Base-by-base conservation (phyloP, 106 monocot species). In the Dactylorhiza incarnata region DNA sequence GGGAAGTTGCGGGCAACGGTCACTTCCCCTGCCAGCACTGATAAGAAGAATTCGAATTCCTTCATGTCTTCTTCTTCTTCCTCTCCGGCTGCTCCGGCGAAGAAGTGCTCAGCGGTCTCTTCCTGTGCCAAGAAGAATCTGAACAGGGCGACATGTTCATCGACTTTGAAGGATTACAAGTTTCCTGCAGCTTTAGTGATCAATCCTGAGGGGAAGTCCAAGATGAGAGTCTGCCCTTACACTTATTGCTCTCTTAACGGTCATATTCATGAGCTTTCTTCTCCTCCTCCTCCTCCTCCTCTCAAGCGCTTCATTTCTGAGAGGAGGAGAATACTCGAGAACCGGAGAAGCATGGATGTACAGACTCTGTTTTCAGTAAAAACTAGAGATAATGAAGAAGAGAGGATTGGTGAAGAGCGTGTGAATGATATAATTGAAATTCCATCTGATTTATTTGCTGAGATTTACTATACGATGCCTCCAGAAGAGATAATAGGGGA, bases 101-200 rank as follows among this genome's bases (percentile, higher is more conserved):
- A 79, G 82, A 82, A 84, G 81, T 48, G 72, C 76, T 62, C 47
- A 6, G 78, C 20, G 3, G 24, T 73, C 5, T 51, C 37, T 76
- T 62, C 53, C 5, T 54, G n/a, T 71, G 75, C 56, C 14, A 48
- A 45, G 68, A 69, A 47, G 16, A 68, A 46, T 13, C 50, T 74
- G 24, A 79, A 43, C 56, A 66, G 77, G 73, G 83, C 91, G 0
- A 95, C 89, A 12, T 91, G 94, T 55, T 95, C 94, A 4, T 95
- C 94, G 12, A 87, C 89, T 23, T 20, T 89, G 16, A 95, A 89
- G 82, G 87, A 89, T 58, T 83, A 76, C 6, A 91, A 74, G 77
- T 91, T 93, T 52, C 86, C 96, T 5, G 48, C 73, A 15, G 69
- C 77, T 81, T 75, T 91, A 49, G 87, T 91, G 85, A 63, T 4